Evolutionary conservation across 768 basidiomycete species (phyloP).

Genomic region (Amyloporia xantha): DNA sequence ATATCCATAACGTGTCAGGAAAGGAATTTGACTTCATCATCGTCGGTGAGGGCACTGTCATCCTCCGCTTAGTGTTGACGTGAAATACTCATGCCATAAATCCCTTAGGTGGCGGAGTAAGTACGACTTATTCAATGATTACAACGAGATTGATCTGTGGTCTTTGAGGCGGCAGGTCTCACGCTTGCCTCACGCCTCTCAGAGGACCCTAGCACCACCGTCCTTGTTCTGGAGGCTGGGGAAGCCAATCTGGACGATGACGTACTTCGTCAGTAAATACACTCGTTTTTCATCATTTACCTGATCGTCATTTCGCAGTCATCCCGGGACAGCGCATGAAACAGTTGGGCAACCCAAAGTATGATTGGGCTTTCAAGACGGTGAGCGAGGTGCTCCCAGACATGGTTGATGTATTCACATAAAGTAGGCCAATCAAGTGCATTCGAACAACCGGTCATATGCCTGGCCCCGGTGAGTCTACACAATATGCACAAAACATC

Average conservation of each 20-base stretch:
- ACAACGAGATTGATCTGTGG: too few relatives aligned
- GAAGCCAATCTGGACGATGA: slow-evolving; percentile 7
- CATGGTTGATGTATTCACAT: neutral
- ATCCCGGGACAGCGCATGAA: slow-evolving; percentile 1
- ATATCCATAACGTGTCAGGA: too few relatives aligned
- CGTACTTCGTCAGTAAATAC: slow-evolving; percentile 3
- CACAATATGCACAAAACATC: too few relatives aligned
- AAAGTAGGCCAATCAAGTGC: slow-evolving; percentile 4
- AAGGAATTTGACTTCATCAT: too few relatives aligned
- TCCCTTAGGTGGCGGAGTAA: too few relatives aligned
- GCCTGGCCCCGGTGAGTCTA: slow-evolving; percentile 3
- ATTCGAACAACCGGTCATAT: slow-evolving; percentile 1
- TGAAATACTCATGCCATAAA: too few relatives aligned
- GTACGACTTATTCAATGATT: too few relatives aligned
- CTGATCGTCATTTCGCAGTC: neutral
- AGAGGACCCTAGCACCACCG: slow-evolving; percentile 27
- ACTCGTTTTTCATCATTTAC: neutral
- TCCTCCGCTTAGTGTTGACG: too few relatives aligned
- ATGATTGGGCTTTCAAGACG: slow-evolving; percentile 12
- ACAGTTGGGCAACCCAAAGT: slow-evolving; percentile 10
- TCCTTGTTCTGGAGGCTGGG: slow-evolving; percentile 31
- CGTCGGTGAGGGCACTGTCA: too few relatives aligned
- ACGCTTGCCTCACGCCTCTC: slow-evolving; percentile 32
- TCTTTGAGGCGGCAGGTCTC: slow-evolving; percentile 30
- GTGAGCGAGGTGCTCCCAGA: slow-evolving; percentile 7